Conservation (phyloP, 106 monocot species). For the Triglochin maritima region DNA sequence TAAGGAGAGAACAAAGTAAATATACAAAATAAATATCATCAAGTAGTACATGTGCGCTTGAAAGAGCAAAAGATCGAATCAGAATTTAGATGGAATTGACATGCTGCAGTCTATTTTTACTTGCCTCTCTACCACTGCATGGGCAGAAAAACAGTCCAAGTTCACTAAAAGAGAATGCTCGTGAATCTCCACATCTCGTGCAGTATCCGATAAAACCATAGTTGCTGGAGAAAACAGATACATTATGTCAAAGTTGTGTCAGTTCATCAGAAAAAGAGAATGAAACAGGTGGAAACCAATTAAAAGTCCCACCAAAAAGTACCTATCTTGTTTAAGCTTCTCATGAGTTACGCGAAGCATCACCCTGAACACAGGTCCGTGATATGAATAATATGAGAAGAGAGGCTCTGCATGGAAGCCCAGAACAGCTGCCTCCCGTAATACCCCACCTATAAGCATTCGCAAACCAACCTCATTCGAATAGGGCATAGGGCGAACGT, state of each 20-base stretch:
- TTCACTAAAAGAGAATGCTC: slow-evolving; percentile 50
- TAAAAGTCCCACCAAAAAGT: background rate
- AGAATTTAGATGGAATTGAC: background rate
- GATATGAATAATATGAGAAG: slow-evolving; percentile 95
- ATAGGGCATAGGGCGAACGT: slow-evolving; percentile 93
- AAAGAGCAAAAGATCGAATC: background rate
- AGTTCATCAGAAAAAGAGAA: background rate
- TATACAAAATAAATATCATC: background rate
- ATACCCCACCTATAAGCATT: slow-evolving; percentile 90
- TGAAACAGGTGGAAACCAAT: background rate
- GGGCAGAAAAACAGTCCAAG: slow-evolving; percentile 72
- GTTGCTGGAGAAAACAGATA: slow-evolving; percentile 23
- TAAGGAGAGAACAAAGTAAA: slow-evolving; percentile 8
- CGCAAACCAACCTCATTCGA: slow-evolving; percentile 95
- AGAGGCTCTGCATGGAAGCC: slow-evolving; percentile 73
- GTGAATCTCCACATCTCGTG: slow-evolving; percentile 74
- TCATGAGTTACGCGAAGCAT: slow-evolving; percentile 65
- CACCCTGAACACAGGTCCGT: slow-evolving; percentile 90
- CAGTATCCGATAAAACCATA: slow-evolving; percentile 94
- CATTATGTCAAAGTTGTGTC: background rate
- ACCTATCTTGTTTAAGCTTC: slow-evolving; percentile 47
- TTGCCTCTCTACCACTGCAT: slow-evolving; percentile 51
- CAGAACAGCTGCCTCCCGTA: slow-evolving; percentile 72
- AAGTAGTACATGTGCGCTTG: background rate
- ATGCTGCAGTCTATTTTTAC: background rate